These are phyloP conservation scores for Magnusiomyces ingens DNA, from an alignment of 1,139 yeast species.

Conservation along the genomic window DNA sequence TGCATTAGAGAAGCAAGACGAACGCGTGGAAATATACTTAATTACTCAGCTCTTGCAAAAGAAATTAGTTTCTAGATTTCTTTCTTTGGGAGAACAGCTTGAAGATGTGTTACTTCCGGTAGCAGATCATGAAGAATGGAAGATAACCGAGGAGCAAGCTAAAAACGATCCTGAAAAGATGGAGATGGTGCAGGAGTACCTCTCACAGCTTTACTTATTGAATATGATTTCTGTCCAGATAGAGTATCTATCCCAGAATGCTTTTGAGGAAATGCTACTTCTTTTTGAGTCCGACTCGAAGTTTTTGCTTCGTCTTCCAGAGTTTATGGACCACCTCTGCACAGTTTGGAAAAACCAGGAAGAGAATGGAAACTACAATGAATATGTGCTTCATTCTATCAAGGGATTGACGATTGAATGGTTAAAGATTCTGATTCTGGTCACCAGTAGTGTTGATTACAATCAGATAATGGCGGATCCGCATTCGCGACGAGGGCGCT, in stretches of 20 bases:
- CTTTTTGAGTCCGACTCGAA: slow-evolving; percentile 3
- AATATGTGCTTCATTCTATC: neutral
- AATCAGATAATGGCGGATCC: slow-evolving; percentile 4
- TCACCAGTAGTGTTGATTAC: slow-evolving; percentile 16
- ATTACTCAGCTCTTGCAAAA: slow-evolving; percentile 4
- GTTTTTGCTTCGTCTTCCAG: slow-evolving; percentile 1
- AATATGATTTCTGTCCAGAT: slow-evolving; percentile 16
- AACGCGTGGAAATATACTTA: slow-evolving; percentile 13
- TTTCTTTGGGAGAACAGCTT: slow-evolving; percentile 10
- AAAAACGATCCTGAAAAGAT: slow-evolving; percentile 2
- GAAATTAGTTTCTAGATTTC: slow-evolving; percentile 3
- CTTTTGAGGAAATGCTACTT: slow-evolving; percentile 1
- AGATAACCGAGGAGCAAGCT: neutral
- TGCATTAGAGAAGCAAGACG: slow-evolving; percentile 15
- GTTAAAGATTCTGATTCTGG: slow-evolving; percentile 17
- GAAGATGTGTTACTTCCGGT: slow-evolving; percentile 5
- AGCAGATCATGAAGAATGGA: neutral
- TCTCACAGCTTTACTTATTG: slow-evolving; percentile 14
- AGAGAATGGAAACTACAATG: neutral
- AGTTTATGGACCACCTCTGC: neutral
- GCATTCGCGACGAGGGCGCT: slow-evolving; percentile 9
- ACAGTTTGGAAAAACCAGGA: neutral
- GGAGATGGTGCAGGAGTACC: slow-evolving; percentile 6
- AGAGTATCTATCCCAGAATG: slow-evolving; percentile 13
- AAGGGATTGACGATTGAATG: slow-evolving; percentile 9